Evolutionary conservation across 768 basidiomycete genomes (phyloP), one percentile per base, ranked within the genome.

Genomic region (Hypsizygus marmoreus): DNA sequence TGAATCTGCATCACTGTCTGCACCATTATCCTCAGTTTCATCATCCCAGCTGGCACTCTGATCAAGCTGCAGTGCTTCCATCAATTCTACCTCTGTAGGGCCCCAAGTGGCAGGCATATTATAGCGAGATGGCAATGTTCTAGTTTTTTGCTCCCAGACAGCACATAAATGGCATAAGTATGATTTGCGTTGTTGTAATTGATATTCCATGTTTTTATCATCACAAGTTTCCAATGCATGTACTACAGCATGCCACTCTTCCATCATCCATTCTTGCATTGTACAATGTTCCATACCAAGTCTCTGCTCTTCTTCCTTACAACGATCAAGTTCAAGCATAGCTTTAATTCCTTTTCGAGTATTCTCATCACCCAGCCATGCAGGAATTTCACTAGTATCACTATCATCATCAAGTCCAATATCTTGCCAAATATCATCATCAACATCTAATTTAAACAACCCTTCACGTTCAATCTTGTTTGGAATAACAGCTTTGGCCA

Each of bases 371-470:
- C 57, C 51, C 0, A 68, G 53, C 69, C 71, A 71, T 10, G 13
- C 24, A 0, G 59, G 62, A 9, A 55, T 17, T 34, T n/a, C n/a
- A 6, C 19, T 12, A 34, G 13, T n/a, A 7, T n/a, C 32, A n/a
- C 19, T 17, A 34, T 61, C 52, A n/a, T 65, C 56, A 26, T 51
- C 50, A n/a, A 68, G 47, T 2, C 63, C 66, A 30, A 57, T 13
- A 40, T 67, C 62, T 38, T 65, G 57, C 65, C 68, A 71, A 16
- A 69, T 67, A 19, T 56, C 47, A 49, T 68, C 65, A 56, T 69
- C 67, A 19, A 71, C 63, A 55, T 70, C 2, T n/a, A 71, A 50
- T 6, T 46, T 40, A 26, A 61, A 71, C 5, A 71, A 31, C 1
- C 51, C 49, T 9, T 55, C 35, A 8, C 20, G 16, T 0, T 50